Conservation (phyloP, 1,139 yeast genomes). For the Diutina pseudorugosa region DNA sequence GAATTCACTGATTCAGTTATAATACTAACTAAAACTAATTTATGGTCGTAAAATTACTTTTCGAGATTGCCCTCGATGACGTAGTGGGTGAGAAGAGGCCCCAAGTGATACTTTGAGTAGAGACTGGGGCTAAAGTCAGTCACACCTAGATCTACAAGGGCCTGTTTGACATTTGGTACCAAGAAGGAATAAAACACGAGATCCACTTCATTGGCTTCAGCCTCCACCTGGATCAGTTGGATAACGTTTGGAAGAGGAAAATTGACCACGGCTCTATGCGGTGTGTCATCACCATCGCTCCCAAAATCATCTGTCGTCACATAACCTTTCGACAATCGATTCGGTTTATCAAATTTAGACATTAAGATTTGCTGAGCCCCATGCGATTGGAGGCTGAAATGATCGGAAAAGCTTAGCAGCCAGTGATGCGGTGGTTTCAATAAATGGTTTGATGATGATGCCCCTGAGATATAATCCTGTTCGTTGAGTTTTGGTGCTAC, state of each 20-base stretch:
- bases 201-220: slow-evolving; percentile 32
- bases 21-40: background rate
- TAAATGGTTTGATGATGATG: slow-evolving; percentile 5
- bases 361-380: background rate
- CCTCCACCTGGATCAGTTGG: slow-evolving; percentile 26
- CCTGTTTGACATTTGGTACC: slow-evolving; percentile 47
- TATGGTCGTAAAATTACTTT: background rate
- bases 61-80: slow-evolving; percentile 7
- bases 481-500: slow-evolving; percentile 40
- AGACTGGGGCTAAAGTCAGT: slow-evolving; percentile 9
- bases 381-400: background rate
- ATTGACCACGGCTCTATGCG: slow-evolving; percentile 49
- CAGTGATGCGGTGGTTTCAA: slow-evolving; percentile 9
- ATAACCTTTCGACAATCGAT: slow-evolving; percentile 44
- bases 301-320: slow-evolving; percentile 80
- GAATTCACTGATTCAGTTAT: slow-evolving; percentile 28
- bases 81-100: slow-evolving; percentile 20
- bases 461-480: slow-evolving; percentile 27
- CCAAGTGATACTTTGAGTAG: slow-evolving; percentile 24
- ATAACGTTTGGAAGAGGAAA: slow-evolving; percentile 70
- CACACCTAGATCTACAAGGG: slow-evolving; percentile 29
- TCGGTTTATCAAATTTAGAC: slow-evolving; percentile 8
- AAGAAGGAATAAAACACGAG: slow-evolving; percentile 73
- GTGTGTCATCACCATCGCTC: slow-evolving; percentile 77
- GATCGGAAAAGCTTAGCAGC: background rate